Evolutionary conservation across 1,139 yeast genomes (phyloP).

Genomic region (Kazachstania sp.): DNA sequence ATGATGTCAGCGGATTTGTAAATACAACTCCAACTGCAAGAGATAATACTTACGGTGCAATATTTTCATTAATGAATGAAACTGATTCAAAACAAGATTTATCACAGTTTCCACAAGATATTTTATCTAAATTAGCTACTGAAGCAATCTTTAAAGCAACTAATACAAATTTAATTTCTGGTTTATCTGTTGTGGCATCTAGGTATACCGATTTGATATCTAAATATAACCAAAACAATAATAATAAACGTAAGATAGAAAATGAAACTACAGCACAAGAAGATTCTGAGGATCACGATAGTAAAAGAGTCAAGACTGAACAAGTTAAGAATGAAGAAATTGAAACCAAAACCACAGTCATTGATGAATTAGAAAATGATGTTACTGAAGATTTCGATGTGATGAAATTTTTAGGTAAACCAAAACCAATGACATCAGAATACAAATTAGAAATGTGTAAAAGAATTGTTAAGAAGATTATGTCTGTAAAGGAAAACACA

Average conservation of each 20-base stretch:
- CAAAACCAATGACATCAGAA: constrained; percentile 17
- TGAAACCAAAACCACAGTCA: constrained; percentile 21
- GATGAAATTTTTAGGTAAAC: constrained; percentile 7
- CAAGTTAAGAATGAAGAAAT: constrained; percentile 13
- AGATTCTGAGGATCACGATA: constrained; percentile 1
- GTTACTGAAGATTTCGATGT: constrained; percentile 1
- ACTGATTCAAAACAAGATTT: constrained; percentile 60
- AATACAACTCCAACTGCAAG: constrained; percentile 34
- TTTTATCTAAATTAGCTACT: constrained; percentile 57
- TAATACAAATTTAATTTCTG: constrained; percentile 50
- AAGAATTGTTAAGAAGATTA: constrained; percentile 20
- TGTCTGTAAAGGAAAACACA: constrained; percentile 6
- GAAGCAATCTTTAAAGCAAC: constrained; percentile 53
- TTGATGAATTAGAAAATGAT: constrained; percentile 18
- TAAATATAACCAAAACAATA: constrained; percentile 6
- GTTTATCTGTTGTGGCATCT: constrained; percentile 56
- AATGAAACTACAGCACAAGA: background rate
- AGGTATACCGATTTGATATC: constrained; percentile 42
- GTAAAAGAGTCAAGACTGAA: constrained; percentile 6
- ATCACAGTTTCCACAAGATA: constrained; percentile 54
- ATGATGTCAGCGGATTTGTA: constrained; percentile 21
- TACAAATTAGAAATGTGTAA: constrained; percentile 21
- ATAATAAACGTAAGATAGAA: constrained; percentile 1
- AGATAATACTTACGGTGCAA: constrained; percentile 34
- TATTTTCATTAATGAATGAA: constrained; percentile 57